Base-by-base conservation (phyloP, 495 filamentous ascomycete species). In the Neurospora sp. region DNA sequence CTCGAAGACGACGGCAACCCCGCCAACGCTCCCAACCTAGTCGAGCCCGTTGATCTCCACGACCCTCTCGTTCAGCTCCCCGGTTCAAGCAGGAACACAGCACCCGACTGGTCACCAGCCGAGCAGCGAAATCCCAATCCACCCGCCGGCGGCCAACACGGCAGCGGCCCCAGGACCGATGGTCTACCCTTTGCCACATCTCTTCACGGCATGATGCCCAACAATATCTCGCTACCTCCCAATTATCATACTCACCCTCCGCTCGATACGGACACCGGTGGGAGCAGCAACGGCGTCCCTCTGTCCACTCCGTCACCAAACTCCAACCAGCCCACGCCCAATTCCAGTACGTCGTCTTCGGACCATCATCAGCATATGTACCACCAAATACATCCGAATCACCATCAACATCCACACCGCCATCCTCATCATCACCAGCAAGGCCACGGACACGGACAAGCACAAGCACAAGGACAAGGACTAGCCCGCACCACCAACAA, bases 321-420 rank as follows among this genome's bases (percentile, higher is more conserved):
- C 31, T 87, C 85, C 0, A 84, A 83, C 70, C 78, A 84, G 46
- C 84, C 80, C 6, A 88, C 86, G 22, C 87, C 86, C 7, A 88
- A 85, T 72, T 86, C 87, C n/a, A 84, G 83, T 76, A 83, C 76
- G 7, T 80, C 22, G 2, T 65, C 81, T 16, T 86, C 85, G 2
- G 85, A 87, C 7, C 76, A 79, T 70, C 76, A 78, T 20, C 74
- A 79, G 39, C 75, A 78, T 53, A 71, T 78, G 79, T 40, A 74
- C 74, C 39, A 38, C 59, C 69, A 22, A 78, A 75, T 70, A 38
- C 39, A 74, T 69, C 48, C 35, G 35, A 37, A 74, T 71, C 41
- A 80, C 80, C 9, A 77, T 80, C n/a, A 80, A 77, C 35, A 85
- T 85, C 9, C 87, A 84, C 73, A 78, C 82, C 20, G 79, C 83